Base-by-base conservation (phyloP, 306 rosid species). In the Elaeagnus macrophylla region DNA sequence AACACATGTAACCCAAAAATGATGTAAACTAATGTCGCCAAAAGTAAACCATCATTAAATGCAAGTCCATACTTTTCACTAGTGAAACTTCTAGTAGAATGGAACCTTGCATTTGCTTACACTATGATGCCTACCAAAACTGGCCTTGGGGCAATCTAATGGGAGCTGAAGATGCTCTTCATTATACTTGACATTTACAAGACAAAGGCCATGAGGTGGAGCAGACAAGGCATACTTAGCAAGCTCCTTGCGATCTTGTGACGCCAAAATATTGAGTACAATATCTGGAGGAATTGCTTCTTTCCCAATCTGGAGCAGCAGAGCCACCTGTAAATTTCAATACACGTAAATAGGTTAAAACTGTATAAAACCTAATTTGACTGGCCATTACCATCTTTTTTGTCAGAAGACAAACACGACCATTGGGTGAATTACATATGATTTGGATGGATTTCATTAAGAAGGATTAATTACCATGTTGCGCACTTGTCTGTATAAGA, bases 201-300 rank as follows among this genome's bases (percentile, higher is more conserved):
- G 95, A 66, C 93, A 84, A 7, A 91, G 93, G 38, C 97, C 97
- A 3, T 84, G 96, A 7, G 97, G 96, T 46, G 96, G 93, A 32
- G 75, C 65, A 56, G 64, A 50, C 60, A 77, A 57, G 9, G 83
- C n/a, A 60, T 80, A 86, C 54, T 82, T 86, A 8, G 97, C 97
- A 16, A 91, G 96, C 82, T 73, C 93, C 72, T 46, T 78, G 25
- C 97, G 96, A 72, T 91, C 95, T 67, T 67, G 72, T 52, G 84
- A 72, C 1, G 74, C 85, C 83, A 91, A 62, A 76, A 91, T 80
- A 66, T 58, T 53, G 2, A 79, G 83, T 67, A 91, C 85, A 47
- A 82, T 76, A 40, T 78, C 72, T n/a, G 86, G 81, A 61, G 99
- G 95, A 65, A 84, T 38, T 50, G 83, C 89, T 75, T 87, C 96